Conservation (phyloP, 805 yeast genomes). For the Crinitomyces ghanaensis region DNA sequence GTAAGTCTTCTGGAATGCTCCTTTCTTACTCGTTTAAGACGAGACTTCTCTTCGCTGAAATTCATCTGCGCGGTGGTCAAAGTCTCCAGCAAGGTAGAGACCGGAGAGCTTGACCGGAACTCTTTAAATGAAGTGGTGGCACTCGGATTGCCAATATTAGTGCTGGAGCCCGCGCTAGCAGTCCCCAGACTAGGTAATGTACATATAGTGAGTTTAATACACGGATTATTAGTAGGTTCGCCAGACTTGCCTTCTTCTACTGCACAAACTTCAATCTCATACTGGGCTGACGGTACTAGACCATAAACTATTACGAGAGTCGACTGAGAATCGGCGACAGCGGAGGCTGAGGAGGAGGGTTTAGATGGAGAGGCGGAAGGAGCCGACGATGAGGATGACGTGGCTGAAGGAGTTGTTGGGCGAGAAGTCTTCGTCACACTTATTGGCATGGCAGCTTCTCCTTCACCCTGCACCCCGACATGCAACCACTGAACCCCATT, state of each 20-base stretch:
- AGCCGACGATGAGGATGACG: too few relatives aligned
- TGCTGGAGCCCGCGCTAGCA: slow-evolving; percentile 2
- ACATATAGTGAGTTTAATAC: slow-evolving; percentile 7
- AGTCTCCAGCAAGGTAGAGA: slow-evolving; percentile 53
- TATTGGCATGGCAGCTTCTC: slow-evolving; percentile 59
- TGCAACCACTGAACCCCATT: slow-evolving; percentile 28
- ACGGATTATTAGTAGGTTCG: background rate
- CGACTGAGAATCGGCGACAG: slow-evolving; percentile 20
- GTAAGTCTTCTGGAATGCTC: slow-evolving; percentile 46
- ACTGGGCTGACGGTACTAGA: slow-evolving; percentile 51
- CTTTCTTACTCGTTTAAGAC: slow-evolving; percentile 43
- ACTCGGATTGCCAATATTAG: slow-evolving; percentile 14
- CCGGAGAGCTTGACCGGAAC: slow-evolving; percentile 43
- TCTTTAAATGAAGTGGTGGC: slow-evolving; percentile 14
- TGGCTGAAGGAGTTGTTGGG: too few relatives aligned
- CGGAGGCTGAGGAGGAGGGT: too few relatives aligned
- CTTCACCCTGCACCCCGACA: slow-evolving; percentile 38
- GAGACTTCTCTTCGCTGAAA: slow-evolving; percentile 44
- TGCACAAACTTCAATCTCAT: slow-evolving; percentile 46
- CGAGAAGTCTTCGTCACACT: slow-evolving; percentile 27
- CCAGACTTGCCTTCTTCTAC: slow-evolving; percentile 16
- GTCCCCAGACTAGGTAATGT: too few relatives aligned
- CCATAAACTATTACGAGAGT: slow-evolving; percentile 48
- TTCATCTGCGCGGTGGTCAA: slow-evolving; percentile 52
- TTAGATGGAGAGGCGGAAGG: too few relatives aligned